These are phyloP conservation scores for Solanum habrochaites DNA, from an alignment of 257 asterid species.

Conservation along the genomic window DNA sequence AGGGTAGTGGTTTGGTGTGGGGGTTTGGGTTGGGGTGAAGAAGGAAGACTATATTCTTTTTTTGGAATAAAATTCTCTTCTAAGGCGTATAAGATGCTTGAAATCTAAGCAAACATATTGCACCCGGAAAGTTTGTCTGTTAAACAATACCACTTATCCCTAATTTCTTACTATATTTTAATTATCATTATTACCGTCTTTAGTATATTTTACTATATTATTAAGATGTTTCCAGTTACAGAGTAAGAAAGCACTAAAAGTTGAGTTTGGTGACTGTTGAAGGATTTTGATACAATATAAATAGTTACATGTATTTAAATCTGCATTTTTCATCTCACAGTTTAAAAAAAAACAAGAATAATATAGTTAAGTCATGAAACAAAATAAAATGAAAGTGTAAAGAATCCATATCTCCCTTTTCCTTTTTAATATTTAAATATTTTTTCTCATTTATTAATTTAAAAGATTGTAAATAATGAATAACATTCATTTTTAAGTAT, in stretches of 20 bases:
- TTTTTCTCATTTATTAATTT: neutral
- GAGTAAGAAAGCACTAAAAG: neutral
- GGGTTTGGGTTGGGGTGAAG: neutral
- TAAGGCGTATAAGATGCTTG: slow-evolving; percentile 5
- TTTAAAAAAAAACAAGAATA: neutral
- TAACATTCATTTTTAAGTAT: neutral
- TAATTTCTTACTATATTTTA: neutral
- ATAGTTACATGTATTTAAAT: neutral
- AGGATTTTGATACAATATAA: neutral
- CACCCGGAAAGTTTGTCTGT: neutral
- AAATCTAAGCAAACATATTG: slow-evolving; percentile 10
- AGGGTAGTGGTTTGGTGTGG: neutral
- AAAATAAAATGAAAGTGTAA: neutral
- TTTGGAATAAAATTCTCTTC: slow-evolving; percentile 1
- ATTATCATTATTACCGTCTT: neutral
- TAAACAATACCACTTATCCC: neutral
- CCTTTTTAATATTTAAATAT: neutral
- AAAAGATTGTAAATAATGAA: neutral
- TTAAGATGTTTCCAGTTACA: too few species aligned
- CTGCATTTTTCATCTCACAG: neutral
- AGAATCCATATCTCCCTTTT: neutral
- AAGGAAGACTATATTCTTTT: neutral
- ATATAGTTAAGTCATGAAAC: neutral
- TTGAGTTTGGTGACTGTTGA: neutral
- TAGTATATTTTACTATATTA: neutral